Evolutionary conservation across 345 rosid species (phyloP).

Genomic region (Rhodamnia rubescens): DNA sequence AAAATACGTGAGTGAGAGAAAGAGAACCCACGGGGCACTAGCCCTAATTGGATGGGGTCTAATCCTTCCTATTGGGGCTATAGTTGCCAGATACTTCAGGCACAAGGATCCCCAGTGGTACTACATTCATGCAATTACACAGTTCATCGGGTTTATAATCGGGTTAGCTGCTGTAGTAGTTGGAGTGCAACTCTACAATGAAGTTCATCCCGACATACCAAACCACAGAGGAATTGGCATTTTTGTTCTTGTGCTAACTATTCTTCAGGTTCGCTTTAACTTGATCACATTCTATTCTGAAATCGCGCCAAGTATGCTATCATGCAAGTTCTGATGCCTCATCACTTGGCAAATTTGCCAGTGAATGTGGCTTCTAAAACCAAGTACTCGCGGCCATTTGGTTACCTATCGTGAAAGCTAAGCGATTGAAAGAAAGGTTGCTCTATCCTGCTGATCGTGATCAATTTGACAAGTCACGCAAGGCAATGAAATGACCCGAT

Average conservation of each 20-base stretch:
- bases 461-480: neutral
- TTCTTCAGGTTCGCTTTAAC: slow-evolving; percentile 63
- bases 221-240: slow-evolving; percentile 87
- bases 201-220: slow-evolving; percentile 33
- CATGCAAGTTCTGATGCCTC: neutral
- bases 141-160: slow-evolving; percentile 58
- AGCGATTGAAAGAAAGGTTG: neutral
- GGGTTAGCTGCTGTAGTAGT: slow-evolving; percentile 52
- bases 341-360: neutral
- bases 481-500: neutral
- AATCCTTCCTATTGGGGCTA: slow-evolving; percentile 69
- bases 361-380: neutral
- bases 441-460: neutral
- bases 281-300: neutral
- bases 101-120: slow-evolving; percentile 89
- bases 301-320: neutral
- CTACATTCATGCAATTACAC: slow-evolving; percentile 56
- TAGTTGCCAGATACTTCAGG: slow-evolving; percentile 65
- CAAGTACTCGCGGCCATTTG: neutral
- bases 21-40: slow-evolving; percentile 63
- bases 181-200: slow-evolving; percentile 52
- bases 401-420: neutral
- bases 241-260: slow-evolving; percentile 46
- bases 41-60: slow-evolving; percentile 73
- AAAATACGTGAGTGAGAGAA: slow-evolving; percentile 26